phyloP scores from a whole-genome alignment of 1,284 basidiomycete genomes.

The Ustanciosporium gigantosporum region DNA sequence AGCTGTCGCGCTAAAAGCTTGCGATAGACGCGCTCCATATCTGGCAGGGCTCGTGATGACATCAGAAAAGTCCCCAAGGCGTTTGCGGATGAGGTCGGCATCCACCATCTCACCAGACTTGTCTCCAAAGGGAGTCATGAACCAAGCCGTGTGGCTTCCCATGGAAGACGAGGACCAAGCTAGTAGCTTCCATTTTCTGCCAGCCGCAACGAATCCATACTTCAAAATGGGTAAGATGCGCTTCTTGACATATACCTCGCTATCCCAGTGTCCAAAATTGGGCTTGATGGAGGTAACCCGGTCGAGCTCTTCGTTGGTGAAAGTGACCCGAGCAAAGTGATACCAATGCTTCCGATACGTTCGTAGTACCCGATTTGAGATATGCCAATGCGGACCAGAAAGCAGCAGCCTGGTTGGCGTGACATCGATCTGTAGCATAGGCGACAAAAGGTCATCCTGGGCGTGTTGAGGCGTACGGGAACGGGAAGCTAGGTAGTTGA shows the following conservation, averaged over 20 bases:
- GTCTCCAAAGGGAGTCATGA: conserved; percentile 13
- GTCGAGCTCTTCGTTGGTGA: conserved; percentile 20
- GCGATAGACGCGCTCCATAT: conserved; percentile 24
- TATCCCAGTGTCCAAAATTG: conserved; percentile 12
- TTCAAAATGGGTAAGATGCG: conserved; percentile 16
- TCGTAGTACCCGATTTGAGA: conserved; percentile 31
- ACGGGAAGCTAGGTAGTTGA: conserved; percentile 1
- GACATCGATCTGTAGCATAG: conserved; percentile 11
- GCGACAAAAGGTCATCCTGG: conserved; percentile 7
- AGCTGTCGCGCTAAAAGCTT: conserved; percentile 35
- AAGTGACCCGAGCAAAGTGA: conserved; percentile 22
- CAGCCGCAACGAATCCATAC: conserved; percentile 11
- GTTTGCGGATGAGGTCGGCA: conserved; percentile 12
- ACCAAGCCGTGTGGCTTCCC: conserved; percentile 24
- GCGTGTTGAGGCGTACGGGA: not conserved
- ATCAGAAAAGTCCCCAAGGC: conserved; percentile 22
- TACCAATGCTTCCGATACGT: conserved; percentile 12
- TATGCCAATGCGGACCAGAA: conserved; percentile 19
- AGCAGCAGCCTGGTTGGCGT: conserved; percentile 17
- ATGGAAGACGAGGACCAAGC: conserved; percentile 31
- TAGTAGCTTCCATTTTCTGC: conserved; percentile 18
- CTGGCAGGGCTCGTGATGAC: conserved; percentile 13
- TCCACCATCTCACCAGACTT: conserved; percentile 2
- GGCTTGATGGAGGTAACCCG: conserved; percentile 13
- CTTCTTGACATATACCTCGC: conserved; percentile 5